phyloP scores from a whole-genome alignment of 495 filamentous ascomycete species.

The Penicillium goetzii region DNA sequence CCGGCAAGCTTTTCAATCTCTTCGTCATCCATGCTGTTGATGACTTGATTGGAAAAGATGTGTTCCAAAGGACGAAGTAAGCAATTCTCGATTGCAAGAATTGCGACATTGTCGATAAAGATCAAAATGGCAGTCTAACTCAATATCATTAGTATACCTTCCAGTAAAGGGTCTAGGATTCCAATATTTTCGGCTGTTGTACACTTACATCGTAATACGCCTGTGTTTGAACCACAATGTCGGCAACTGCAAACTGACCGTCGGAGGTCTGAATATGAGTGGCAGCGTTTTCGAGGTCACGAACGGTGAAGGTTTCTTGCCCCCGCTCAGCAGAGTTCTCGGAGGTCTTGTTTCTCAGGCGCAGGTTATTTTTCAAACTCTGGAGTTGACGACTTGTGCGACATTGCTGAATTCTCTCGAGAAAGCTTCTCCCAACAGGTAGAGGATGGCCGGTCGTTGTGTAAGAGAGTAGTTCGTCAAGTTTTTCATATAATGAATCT shows the following conservation, averaged over 20 bases:
- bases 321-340: neutral
- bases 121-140: slow-evolving; percentile 60
- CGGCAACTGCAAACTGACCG: slow-evolving; percentile 24
- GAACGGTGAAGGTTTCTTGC: slow-evolving; percentile 2
- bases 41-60: slow-evolving; percentile 35
- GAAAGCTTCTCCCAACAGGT: slow-evolving; percentile 46
- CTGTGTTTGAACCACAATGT: slow-evolving; percentile 40
- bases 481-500: slow-evolving; percentile 36
- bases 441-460: slow-evolving; percentile 49
- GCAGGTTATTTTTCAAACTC: neutral
- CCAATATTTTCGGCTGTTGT: neutral
- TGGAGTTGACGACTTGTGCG: slow-evolving; percentile 26
- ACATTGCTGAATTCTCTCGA: slow-evolving; percentile 33
- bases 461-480: slow-evolving; percentile 48
- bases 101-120: slow-evolving; percentile 65
- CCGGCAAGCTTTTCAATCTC: slow-evolving; percentile 25
- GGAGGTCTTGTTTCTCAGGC: neutral
- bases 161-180: neutral
- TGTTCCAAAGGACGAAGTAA: slow-evolving; percentile 44
- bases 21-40: slow-evolving; percentile 36
- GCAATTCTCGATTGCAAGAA: slow-evolving; percentile 61
- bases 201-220: slow-evolving; percentile 41
- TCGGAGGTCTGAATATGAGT: slow-evolving; percentile 7
- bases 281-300: slow-evolving; percentile 9
- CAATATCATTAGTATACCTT: neutral